phyloP scores from a whole-genome alignment of 1,284 basidiomycete species.

The Puccinia polysora region DNA sequence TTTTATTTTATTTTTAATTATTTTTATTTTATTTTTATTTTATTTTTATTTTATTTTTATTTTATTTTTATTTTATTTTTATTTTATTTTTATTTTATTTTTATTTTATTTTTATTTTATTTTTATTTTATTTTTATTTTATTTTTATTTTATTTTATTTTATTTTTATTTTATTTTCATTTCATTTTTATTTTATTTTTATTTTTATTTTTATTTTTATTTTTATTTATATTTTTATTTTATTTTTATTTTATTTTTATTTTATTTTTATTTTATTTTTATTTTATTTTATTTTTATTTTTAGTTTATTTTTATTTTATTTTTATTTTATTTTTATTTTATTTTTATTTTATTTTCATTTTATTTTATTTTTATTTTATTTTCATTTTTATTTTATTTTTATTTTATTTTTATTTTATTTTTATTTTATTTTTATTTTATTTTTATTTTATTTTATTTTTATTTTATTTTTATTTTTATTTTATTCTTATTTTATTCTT shows the following conservation, averaged over 20 bases:
- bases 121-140: background rate
- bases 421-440: no score
- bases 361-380: no score
- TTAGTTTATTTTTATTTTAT: background rate
- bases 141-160: background rate
- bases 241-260: background rate
- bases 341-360: no score
- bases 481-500: no score
- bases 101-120: background rate
- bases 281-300: background rate
- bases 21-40: background rate
- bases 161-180: slow-evolving; percentile 13
- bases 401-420: background rate
- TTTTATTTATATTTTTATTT: background rate
- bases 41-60: background rate
- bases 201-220: background rate
- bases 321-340: background rate
- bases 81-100: background rate
- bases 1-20: background rate
- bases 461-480: no score
- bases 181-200: background rate
- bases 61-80: background rate
- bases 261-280: background rate
- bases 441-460: no score
- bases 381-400: background rate